Evolutionary conservation across 345 rosid species (phyloP).

Genomic region (Dipteronia sinensis): DNA sequence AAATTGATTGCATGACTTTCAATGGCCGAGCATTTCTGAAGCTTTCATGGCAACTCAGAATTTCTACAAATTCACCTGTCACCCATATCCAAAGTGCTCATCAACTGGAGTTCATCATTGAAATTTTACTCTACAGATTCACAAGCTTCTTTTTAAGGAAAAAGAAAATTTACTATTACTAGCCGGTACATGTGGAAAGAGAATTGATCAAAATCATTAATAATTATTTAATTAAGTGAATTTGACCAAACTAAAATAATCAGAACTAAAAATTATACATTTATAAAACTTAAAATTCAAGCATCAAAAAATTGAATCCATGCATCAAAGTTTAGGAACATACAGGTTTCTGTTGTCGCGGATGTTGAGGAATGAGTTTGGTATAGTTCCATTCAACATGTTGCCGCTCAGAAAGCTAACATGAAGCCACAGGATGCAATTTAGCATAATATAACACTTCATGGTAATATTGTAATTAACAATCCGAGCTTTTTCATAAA

Average conservation of each 20-base stretch:
- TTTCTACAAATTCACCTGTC: neutral
- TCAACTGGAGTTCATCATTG: neutral
- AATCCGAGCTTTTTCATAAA: too few relatives aligned
- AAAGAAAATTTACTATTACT: neutral
- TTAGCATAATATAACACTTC: too few relatives aligned
- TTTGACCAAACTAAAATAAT: neutral
- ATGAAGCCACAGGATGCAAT: too few relatives aligned
- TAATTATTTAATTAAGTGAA: neutral
- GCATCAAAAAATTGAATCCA: conserved; percentile 14
- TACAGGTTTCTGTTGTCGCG: conserved; percentile 27
- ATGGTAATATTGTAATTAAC: too few relatives aligned
- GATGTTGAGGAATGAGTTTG: too few relatives aligned
- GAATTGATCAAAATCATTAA: neutral
- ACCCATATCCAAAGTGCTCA: neutral
- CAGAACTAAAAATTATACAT: neutral
- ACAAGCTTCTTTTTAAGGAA: neutral
- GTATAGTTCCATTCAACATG: too few relatives aligned
- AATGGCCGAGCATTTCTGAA: neutral
- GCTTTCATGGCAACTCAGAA: neutral
- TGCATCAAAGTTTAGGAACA: conserved; percentile 6
- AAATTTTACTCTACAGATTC: neutral
- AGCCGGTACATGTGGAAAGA: neutral
- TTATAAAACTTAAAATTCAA: neutral
- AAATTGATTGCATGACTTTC: too few relatives aligned
- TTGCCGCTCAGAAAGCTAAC: too few relatives aligned